Base-by-base conservation (phyloP, 75 land plant species). In the Ceratopteris richardii region DNA sequence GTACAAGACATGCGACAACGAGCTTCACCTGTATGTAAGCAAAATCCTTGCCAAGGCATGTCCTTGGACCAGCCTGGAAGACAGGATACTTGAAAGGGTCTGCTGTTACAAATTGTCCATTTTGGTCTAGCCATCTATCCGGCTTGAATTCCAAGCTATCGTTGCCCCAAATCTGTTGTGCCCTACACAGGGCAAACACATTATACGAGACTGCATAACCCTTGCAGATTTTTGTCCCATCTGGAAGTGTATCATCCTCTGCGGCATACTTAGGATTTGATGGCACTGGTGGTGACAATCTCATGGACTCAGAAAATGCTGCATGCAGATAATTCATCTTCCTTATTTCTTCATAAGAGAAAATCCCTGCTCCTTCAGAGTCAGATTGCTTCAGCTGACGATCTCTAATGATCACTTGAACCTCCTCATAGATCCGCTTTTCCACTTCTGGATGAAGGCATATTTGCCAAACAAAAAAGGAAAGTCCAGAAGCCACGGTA, bases 201-300 rank as follows among this genome's bases (percentile, higher is more conserved):
- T 46, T 46, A 17, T 46, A 46, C 2, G 22, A 6, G 13, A 46
- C 31, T 13, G 6, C 57, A 9, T 59, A 60, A 0, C 80, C 81
- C 60, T 63, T 69, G 31, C 2, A 21, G 0, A 87, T 70, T 19
- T 44, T 29, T 0, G 82, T 75, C 4, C 88, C 88, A 57, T 87
- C 88, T 0, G 88, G 84, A 9, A 84, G 52, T 0, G 67, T 55
- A 54, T 81, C 92, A 56, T 73, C 77, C 14, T 58, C 70, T 17
- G 47, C 40, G 23, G 68, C 44, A 17, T 58, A 58, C 70, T 84
- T 84, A 10, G 78, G 66, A 48, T 80, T 87, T 25, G 77, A 66
- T 0, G 76, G 90, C 20, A 86, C 78, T 21, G 87, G 81, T 31
- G 87, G 83, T 57, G 57, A 77, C 1, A 86, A 74, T 12, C 90